phyloP scores from a whole-genome alignment of 2,329 filamentous ascomycete genomes.

The Pestalotiopsis sp. region DNA sequence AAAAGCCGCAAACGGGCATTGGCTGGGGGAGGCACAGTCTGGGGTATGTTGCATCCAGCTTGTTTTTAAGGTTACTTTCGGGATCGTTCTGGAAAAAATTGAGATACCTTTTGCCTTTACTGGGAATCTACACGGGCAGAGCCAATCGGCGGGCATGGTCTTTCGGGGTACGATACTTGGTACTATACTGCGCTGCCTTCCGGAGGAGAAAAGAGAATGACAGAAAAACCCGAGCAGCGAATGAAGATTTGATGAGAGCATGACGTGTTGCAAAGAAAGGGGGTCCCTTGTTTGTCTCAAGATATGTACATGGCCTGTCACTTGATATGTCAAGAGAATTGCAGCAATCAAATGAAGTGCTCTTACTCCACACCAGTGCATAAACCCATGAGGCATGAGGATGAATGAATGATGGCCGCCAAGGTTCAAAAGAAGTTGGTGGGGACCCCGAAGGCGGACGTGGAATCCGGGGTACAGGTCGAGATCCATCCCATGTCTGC shows the following conservation, averaged over 20 bases:
- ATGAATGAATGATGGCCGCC: not conserved
- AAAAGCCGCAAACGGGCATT: constrained; percentile 15
- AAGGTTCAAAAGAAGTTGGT: not conserved
- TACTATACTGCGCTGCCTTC: not conserved
- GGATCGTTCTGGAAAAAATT: constrained; percentile 2
- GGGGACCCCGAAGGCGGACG: constrained; percentile 9
- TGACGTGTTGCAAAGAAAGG: constrained; percentile 1
- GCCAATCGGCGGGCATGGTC: not conserved
- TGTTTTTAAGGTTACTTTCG: constrained; percentile 7
- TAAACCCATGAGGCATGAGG: not conserved
- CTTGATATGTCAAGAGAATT: constrained; percentile 5
- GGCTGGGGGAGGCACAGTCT: constrained; percentile 1
- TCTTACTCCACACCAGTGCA: not conserved
- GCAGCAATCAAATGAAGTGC: constrained; percentile 6
- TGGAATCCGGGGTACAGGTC: constrained; percentile 10
- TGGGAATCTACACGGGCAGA: not conserved
- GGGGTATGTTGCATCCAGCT: constrained; percentile 2
- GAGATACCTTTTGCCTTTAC: constrained; percentile 1
- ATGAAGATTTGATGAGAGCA: constrained; percentile 8
- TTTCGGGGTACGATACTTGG: not conserved
- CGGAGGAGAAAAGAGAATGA: constrained; percentile 2
- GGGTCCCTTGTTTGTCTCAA: not conserved
- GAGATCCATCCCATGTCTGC: not conserved
- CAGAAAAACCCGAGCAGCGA: constrained; percentile 1
- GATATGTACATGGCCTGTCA: constrained; percentile 10